phyloP scores from a whole-genome alignment of 495 filamentous ascomycete genomes.

The Penicillium canescens region DNA sequence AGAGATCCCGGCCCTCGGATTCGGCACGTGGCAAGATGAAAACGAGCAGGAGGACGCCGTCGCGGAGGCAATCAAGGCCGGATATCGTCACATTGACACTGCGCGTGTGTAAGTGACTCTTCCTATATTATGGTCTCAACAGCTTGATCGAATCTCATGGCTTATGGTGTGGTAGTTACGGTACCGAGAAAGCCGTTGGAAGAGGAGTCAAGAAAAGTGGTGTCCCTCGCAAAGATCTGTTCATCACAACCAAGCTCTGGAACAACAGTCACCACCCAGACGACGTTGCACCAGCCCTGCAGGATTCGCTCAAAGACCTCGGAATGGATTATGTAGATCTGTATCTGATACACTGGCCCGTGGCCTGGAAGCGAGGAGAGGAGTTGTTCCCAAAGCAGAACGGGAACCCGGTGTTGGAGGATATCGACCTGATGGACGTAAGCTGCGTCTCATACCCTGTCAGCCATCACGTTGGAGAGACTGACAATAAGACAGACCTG shows the following conservation, averaged over 20 bases:
- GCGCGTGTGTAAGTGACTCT: constrained; percentile 47
- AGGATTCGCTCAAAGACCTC: constrained; percentile 61
- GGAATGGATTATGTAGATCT: constrained; percentile 68
- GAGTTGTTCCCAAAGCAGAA: constrained; percentile 45
- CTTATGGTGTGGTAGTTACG: constrained; percentile 39
- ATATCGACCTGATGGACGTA: constrained; percentile 54
- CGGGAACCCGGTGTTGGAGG: constrained; percentile 43
- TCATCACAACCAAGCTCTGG: constrained; percentile 73
- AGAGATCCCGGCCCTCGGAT: constrained; percentile 47
- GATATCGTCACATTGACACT: constrained; percentile 65
- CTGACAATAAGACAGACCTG: constrained; percentile 49
- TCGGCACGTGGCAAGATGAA: constrained; percentile 54
- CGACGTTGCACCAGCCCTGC: constrained; percentile 57
- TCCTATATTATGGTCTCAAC: neutral
- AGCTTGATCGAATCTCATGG: neutral
- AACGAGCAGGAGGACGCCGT: constrained; percentile 48
- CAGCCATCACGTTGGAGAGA: neutral
- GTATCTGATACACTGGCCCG: constrained; percentile 70
- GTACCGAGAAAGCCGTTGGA: constrained; percentile 53
- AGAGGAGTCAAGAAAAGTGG: constrained; percentile 55
- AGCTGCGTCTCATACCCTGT: constrained; percentile 9
- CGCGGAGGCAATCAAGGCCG: constrained; percentile 49
- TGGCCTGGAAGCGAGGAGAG: constrained; percentile 46
- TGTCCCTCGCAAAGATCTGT: constrained; percentile 60
- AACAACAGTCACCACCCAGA: constrained; percentile 65